Evolutionary conservation across 257 asterid genomes (phyloP).

Genomic region (Forsythia suspensa): DNA sequence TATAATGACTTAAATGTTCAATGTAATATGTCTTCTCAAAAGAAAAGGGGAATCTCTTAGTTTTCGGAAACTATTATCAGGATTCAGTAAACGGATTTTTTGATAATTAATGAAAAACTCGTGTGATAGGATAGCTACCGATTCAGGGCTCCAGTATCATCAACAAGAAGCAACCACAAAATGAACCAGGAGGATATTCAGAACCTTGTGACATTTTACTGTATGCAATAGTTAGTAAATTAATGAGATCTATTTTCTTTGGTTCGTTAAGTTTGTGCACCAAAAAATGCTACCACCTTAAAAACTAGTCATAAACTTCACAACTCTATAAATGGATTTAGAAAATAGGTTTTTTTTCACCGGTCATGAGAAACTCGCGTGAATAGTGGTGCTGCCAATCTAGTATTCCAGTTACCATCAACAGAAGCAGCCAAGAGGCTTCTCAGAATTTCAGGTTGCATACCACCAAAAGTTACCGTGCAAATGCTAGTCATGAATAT

Average conservation of each 20-base stretch:
- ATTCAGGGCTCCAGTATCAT: neutral
- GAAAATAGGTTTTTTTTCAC: neutral
- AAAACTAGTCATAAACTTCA: neutral
- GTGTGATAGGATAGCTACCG: neutral
- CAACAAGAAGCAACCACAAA: neutral
- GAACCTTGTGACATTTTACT: neutral
- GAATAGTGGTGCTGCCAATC: neutral
- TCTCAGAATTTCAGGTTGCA: neutral
- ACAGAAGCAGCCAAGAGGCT: constrained; percentile 8
- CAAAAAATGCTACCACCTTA: neutral
- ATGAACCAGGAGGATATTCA: neutral
- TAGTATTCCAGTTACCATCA: neutral
- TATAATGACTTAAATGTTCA: neutral
- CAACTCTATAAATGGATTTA: neutral
- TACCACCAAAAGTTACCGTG: neutral
- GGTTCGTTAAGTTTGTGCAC: neutral
- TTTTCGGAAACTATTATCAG: neutral
- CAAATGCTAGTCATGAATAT: neutral
- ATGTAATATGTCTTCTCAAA: neutral
- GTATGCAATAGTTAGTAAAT: neutral
- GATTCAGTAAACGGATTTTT: neutral
- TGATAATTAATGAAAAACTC: neutral
- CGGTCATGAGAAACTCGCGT: constrained; percentile 11
- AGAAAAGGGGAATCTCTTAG: neutral
- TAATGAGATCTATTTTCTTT: neutral